phyloP scores from a whole-genome alignment of 106 monocot genomes.

The Dendrobium chrysotoxum region DNA sequence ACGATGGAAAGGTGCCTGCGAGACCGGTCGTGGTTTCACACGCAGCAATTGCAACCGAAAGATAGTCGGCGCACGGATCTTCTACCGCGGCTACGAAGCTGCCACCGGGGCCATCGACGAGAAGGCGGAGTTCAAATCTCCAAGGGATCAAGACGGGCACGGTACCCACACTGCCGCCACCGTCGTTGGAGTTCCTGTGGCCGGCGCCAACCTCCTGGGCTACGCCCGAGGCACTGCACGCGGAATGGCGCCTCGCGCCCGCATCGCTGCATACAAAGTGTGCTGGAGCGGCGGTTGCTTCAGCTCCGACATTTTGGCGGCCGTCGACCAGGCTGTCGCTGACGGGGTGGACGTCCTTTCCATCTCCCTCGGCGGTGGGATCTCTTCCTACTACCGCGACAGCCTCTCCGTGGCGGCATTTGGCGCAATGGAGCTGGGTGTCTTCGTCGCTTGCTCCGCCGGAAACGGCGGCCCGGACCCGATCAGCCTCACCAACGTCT shows the following conservation, averaged over 20 bases:
- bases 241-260: slow-evolving; percentile 75
- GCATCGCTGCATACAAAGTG: slow-evolving; percentile 82
- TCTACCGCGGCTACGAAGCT: slow-evolving; percentile 75
- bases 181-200: slow-evolving; percentile 50
- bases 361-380: slow-evolving; percentile 86
- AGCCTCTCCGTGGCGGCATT: slow-evolving; percentile 65
- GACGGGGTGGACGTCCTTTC: slow-evolving; percentile 89
- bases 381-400: slow-evolving; percentile 63
- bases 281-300: slow-evolving; percentile 90
- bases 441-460: slow-evolving; percentile 83
- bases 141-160: slow-evolving; percentile 85
- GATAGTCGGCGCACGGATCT: slow-evolving; percentile 78
- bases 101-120: slow-evolving; percentile 52
- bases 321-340: slow-evolving; percentile 66
- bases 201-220: slow-evolving; percentile 55
- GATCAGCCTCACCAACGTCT: slow-evolving; percentile 64
- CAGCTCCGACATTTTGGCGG: slow-evolving; percentile 81
- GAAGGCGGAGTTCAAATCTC: slow-evolving; percentile 62
- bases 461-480: slow-evolving; percentile 85
- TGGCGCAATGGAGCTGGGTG: slow-evolving; percentile 83
- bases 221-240: slow-evolving; percentile 72
- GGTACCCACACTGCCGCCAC: slow-evolving; percentile 94
- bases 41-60: slow-evolving; percentile 54
- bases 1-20: slow-evolving; percentile 67
- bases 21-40: slow-evolving; percentile 46